These are phyloP conservation scores for Tricholoma sp. DNA, from an alignment of 768 basidiomycete species.

Conservation along the genomic window DNA sequence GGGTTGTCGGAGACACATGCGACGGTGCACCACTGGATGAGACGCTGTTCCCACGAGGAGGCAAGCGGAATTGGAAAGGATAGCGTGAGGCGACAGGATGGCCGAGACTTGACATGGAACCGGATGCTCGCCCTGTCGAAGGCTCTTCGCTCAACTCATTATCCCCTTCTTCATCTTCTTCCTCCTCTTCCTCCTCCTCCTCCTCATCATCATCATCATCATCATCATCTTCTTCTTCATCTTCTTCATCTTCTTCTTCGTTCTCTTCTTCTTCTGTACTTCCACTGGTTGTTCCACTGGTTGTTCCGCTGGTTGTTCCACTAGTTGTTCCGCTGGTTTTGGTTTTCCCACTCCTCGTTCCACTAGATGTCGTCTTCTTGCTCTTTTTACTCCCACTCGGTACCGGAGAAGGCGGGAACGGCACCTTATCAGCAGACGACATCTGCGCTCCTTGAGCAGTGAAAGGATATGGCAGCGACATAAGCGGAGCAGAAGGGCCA, in stretches of 20 bases:
- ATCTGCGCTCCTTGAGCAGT: constrained; percentile 53
- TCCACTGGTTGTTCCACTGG: constrained; percentile 24
- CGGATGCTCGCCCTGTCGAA: constrained; percentile 64
- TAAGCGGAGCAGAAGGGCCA: constrained; percentile 37
- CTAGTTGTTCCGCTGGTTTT: constrained; percentile 14
- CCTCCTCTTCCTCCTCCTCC: constrained; percentile 17
- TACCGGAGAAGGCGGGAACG: constrained; percentile 66
- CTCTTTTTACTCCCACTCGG: constrained; percentile 33
- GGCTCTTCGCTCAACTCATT: constrained; percentile 43
- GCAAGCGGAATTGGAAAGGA: constrained; percentile 62
- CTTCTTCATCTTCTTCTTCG: constrained; percentile 25
- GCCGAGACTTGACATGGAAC: constrained; percentile 82
- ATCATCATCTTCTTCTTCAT: constrained; percentile 25
- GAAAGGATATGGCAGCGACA: constrained; percentile 69
- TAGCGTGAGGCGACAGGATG: constrained; percentile 67
- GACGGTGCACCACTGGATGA: constrained; percentile 36
- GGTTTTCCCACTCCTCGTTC: constrained; percentile 17
- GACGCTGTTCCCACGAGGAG: constrained; percentile 36
- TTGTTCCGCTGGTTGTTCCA: constrained; percentile 18
- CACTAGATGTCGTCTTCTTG: constrained; percentile 15
- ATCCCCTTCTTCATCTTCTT: constrained; percentile 31
- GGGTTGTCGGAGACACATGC: constrained; percentile 30
- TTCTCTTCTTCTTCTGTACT: constrained; percentile 25
- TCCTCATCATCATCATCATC: constrained; percentile 22
- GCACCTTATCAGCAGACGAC: constrained; percentile 58